These are phyloP conservation scores for Schwanniomyces pseudopolymorphus DNA, from an alignment of 805 yeast genomes.

Conservation along the genomic window DNA sequence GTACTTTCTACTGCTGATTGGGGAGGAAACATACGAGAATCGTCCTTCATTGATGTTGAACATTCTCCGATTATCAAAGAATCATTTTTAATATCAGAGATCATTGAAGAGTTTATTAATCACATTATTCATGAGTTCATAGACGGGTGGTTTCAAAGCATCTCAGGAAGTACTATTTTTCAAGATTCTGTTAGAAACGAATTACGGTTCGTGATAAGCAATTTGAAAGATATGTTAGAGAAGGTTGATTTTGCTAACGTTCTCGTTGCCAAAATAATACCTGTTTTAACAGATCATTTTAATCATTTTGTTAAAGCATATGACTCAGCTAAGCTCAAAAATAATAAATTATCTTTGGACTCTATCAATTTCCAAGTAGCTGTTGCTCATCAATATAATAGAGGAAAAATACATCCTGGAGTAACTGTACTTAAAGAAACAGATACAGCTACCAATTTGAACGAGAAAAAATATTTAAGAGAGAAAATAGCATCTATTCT, in stretches of 20 bases:
- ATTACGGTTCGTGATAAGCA: conserved; percentile 39
- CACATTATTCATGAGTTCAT: conserved; percentile 54
- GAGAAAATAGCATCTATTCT: conserved; percentile 41
- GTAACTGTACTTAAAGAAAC: conserved; percentile 33
- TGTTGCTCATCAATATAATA: conserved; percentile 44
- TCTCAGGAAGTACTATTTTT: conserved; percentile 33
- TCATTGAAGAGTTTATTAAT: conserved; percentile 49
- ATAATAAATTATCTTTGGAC: conserved; percentile 9
- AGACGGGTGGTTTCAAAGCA: conserved; percentile 52
- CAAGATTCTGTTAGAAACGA: conserved; percentile 44
- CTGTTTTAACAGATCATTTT: conserved; percentile 66
- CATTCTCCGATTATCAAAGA: conserved; percentile 39
- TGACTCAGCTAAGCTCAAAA: conserved; percentile 27
- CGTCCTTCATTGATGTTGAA: conserved; percentile 21
- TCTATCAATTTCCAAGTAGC: conserved; percentile 38
- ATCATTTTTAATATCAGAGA: conserved; percentile 52
- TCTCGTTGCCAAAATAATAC: conserved; percentile 57
- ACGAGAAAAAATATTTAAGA: conserved; percentile 53
- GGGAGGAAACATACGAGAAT: conserved; percentile 17
- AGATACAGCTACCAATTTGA: conserved; percentile 20
- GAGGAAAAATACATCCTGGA: conserved; percentile 61
- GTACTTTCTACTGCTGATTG: conserved; percentile 7
- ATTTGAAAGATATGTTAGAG: conserved; percentile 42
- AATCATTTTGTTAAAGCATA: conserved; percentile 46
- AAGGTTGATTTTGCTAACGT: conserved; percentile 55